phyloP scores from a whole-genome alignment of 352 stramenopile genomes.

The Blastocystis sp. region DNA sequence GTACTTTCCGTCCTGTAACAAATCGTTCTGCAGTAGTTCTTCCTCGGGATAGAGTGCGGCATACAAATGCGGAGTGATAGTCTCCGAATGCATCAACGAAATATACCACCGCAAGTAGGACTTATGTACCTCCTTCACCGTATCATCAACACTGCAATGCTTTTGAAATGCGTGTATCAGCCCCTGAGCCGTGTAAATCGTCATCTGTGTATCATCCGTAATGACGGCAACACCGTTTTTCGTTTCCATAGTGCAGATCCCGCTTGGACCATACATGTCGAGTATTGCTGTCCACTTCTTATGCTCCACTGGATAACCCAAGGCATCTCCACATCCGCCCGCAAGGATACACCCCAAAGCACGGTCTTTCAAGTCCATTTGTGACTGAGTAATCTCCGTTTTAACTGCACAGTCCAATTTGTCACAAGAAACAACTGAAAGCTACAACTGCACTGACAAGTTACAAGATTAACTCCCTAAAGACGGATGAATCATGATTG shows the following conservation, averaged over 20 bases:
- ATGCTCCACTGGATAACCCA: constrained; percentile 34
- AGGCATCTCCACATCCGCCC: not conserved
- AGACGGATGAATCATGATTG: too few species aligned
- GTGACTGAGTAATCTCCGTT: too few species aligned
- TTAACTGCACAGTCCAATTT: too few species aligned
- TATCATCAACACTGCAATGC: not conserved
- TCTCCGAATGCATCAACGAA: not conserved
- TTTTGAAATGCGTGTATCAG: not conserved
- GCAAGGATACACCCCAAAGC: not conserved
- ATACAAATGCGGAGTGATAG: not conserved
- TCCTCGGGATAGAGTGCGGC: not conserved
- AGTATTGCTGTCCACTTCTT: not conserved
- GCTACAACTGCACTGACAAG: too few species aligned
- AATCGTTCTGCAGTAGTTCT: not conserved
- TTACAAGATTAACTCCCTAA: too few species aligned
- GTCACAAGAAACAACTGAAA: too few species aligned
- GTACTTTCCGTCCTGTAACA: not conserved
- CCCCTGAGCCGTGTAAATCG: constrained; percentile 9
- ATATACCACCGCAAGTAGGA: constrained; percentile 6
- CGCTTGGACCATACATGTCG: constrained; percentile 15
- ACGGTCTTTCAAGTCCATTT: too few species aligned
- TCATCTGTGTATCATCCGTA: constrained; percentile 29
- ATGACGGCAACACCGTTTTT: not conserved
- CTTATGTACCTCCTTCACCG: constrained; percentile 6
- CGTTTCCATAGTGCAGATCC: not conserved